Base-by-base conservation (phyloP, 345 rosid genomes). In the Capsella bursapastoris region DNA sequence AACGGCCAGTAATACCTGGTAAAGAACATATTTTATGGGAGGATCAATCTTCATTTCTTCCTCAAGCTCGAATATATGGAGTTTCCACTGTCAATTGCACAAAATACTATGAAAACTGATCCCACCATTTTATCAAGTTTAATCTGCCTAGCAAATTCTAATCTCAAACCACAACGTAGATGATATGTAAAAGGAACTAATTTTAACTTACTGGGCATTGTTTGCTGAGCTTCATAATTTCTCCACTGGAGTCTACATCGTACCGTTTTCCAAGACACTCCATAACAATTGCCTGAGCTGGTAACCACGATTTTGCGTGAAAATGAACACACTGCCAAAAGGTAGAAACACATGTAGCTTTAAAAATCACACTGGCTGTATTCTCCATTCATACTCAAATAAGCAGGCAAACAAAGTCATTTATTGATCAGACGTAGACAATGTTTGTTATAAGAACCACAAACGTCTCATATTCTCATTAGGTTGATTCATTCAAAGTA, bases 241-340 rank as follows among this genome's bases (percentile, higher is more conserved):
- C 98, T 69, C 97, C 91, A 57, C 90, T 88, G 11, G 90, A 83
- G 63, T 93, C 92, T 44, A 80, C 1, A 49, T 77, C 78, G 70
- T 59, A 65, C 78, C 97, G 84, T 31, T 80, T 80, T 47, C 80
- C 70, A 62, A 88, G 73, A 81, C 94, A 85, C 64, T 88, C 89
- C 83, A 86, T 84, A 35, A 89, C 93, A 71, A 91, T 86, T 59
- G 92, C 80, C n/a, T 87, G 84, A 49, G 94, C 96, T 47, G 96
- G 97, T 73, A 89, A 82, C 98, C 98, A 93, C 18, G 96, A 90
- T 81, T 77, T 87, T 9, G 87, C 85, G 56, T 87, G 87, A 79
- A 78, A 93, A 49, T 49, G 85, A 76, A 91, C 84, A 73, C 78
- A 74, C 92, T 89, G 82, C n/a, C 68, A 71, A 49, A 71, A 32